Conservation (phyloP, 2,329 filamentous ascomycete species). For the Lithohypha guttulata region DNA sequence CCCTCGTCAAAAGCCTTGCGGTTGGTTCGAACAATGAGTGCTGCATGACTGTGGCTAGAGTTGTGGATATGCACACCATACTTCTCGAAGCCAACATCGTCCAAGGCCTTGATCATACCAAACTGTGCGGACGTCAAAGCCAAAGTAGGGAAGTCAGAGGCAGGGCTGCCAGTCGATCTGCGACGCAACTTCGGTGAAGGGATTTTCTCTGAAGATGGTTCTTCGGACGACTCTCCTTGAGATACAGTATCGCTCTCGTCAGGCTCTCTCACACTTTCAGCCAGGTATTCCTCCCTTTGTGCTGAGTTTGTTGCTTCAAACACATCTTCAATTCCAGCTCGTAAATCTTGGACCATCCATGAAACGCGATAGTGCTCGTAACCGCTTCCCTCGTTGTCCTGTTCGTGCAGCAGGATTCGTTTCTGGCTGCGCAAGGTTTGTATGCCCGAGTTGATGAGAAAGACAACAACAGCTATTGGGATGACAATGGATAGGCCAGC, state of each 20-base stretch:
- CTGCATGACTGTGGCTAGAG: conserved; percentile 71
- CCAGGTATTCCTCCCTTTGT: conserved; percentile 62
- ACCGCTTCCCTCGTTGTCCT: conserved; percentile 56
- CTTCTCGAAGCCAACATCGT: conserved; percentile 50
- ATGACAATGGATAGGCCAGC: conserved; percentile 58
- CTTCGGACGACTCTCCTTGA: neutral
- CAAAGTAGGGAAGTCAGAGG: conserved; percentile 53
- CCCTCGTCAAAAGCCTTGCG: conserved; percentile 67
- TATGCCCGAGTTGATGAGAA: conserved; percentile 62
- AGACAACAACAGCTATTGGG: conserved; percentile 60
- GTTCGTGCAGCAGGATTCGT: conserved; percentile 66
- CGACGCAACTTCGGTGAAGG: conserved; percentile 23
- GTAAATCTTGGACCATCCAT: conserved; percentile 63
- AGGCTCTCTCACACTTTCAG: conserved; percentile 43
- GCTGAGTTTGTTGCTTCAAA: conserved; percentile 62
- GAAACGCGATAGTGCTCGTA: conserved; percentile 64
- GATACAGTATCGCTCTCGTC: conserved; percentile 15
- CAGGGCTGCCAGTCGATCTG: conserved; percentile 17
- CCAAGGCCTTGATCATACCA: conserved; percentile 67
- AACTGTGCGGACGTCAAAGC: conserved; percentile 74
- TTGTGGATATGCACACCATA: conserved; percentile 49
- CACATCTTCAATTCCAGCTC: conserved; percentile 63
- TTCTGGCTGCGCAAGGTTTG: conserved; percentile 65
- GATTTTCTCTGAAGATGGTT: conserved; percentile 22
- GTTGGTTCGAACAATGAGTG: conserved; percentile 66